phyloP scores from a whole-genome alignment of 2,329 filamentous ascomycete genomes.

The Aspergillus fijiensis region DNA sequence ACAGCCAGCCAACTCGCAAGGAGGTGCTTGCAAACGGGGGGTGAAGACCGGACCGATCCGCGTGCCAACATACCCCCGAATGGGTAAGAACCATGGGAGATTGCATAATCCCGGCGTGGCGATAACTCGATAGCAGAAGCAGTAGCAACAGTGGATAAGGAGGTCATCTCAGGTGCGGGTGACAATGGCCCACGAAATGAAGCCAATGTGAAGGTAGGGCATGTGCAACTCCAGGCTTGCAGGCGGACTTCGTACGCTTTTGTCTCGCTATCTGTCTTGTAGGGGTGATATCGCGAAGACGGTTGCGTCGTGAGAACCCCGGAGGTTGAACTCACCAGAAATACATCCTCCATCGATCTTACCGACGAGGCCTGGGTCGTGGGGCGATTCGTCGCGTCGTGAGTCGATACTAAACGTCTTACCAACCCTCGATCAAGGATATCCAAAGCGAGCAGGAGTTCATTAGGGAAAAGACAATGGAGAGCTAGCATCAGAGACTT shows the following conservation, averaged over 20 bases:
- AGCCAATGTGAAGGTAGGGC: constrained; percentile 76
- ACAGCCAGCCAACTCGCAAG: constrained; percentile 78
- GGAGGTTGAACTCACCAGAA: constrained; percentile 65
- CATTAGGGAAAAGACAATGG: constrained; percentile 79
- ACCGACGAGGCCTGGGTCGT: not conserved
- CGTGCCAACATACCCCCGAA: constrained; percentile 40
- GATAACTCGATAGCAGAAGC: not conserved
- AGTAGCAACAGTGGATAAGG: not conserved
- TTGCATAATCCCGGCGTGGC: constrained; percentile 2
- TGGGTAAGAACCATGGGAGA: constrained; percentile 21
- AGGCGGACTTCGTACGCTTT: constrained; percentile 70
- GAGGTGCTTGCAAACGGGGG: constrained; percentile 76
- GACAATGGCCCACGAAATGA: constrained; percentile 54
- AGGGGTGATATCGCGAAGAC: constrained; percentile 10
- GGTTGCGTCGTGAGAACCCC: constrained; percentile 29
- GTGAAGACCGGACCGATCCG: constrained; percentile 18
- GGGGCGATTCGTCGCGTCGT: not conserved
- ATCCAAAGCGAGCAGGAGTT: constrained; percentile 81
- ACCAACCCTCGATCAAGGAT: constrained; percentile 78
- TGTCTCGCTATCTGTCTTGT: constrained; percentile 23
- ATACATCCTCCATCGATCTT: constrained; percentile 41
- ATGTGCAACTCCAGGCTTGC: constrained; percentile 82
- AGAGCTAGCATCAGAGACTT: constrained; percentile 70
- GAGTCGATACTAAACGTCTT: constrained; percentile 47
- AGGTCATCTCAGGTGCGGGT: not conserved